Conservation (phyloP, 1,284 basidiomycete species). For the Pulchroboletus neoregius region DNA sequence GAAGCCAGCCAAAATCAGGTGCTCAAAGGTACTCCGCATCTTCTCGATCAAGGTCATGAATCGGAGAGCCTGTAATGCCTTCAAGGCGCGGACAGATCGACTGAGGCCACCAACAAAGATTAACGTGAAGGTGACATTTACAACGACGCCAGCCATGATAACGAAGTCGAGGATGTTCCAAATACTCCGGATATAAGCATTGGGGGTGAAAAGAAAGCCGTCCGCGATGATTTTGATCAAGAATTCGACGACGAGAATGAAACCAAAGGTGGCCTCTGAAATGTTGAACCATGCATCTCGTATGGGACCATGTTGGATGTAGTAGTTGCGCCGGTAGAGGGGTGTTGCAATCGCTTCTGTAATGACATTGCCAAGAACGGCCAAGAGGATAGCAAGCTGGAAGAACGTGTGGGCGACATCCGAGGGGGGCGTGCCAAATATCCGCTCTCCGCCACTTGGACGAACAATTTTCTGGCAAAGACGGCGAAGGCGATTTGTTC, state of each 20-base stretch:
- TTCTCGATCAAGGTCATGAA: conserved; percentile 86
- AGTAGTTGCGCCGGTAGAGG: conserved; percentile 77
- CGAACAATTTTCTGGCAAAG: conserved; percentile 84
- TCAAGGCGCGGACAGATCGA: conserved; percentile 81
- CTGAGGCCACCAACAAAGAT: conserved; percentile 78
- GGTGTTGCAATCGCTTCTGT: conserved; percentile 87
- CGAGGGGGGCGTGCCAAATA: conserved; percentile 72
- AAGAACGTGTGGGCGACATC: conserved; percentile 69
- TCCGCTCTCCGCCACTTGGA: conserved; percentile 81
- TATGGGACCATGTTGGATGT: conserved; percentile 53
- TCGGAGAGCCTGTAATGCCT: conserved; percentile 85
- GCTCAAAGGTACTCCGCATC: conserved; percentile 89
- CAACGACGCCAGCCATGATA: conserved; percentile 77
- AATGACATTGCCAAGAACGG: conserved; percentile 82
- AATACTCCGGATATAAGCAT: conserved; percentile 87
- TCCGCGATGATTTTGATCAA: conserved; percentile 91
- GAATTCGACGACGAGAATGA: conserved; percentile 81
- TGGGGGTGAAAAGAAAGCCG: conserved; percentile 89
- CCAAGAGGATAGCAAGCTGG: conserved; percentile 69
- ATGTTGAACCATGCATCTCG: conserved; percentile 87
- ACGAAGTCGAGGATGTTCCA: conserved; percentile 94
- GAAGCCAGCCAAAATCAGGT: conserved; percentile 87
- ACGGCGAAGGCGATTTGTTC: conserved; percentile 71
- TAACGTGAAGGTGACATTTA: conserved; percentile 80
- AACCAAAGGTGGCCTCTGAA: conserved; percentile 73